Base-by-base conservation (phyloP, 106 monocot genomes). In the Dactylorhiza incarnata region DNA sequence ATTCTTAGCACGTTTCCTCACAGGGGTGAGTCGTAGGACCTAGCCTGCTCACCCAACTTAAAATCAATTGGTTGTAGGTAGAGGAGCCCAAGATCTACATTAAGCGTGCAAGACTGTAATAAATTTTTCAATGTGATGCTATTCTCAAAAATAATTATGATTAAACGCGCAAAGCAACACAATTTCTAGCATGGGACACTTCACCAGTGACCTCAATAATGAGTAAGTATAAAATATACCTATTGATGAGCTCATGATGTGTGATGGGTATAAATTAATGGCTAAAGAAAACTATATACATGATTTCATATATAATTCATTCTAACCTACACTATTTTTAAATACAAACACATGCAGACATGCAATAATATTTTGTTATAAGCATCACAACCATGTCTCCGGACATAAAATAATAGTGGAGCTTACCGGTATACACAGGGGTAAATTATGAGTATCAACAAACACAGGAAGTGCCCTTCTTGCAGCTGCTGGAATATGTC, bases 401-500 rank as follows among this genome's bases (percentile, higher is more conserved):
- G 9, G 25, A 11, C 11, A 26, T 65, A 29, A 65, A 14, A 22
- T 63, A 56, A 9, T 63, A 5, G 29, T 29, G 65, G 16, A 46
- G 48, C 82, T 48, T 85, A 99, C 99, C 81, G 99, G 99, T 67
- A 94, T 85, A 45, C 83, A 78, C 14, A 99, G 14, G 78, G 79
- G 71, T 61, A 86, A 73, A 47, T 87, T 87, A 54, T 86, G 81
- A 69, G 86, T 81, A 87, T 82, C 80, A 68, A 86, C 81, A 9
- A 99, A 68, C 10, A 94, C 94, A 73, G 99, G 99, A 37, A 94
- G 66, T 48, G 78, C 78, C 63, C 86, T 88, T 80, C 94, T 88
- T 53, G 88, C 90, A 81, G 88, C 49, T 77, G 77, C 82, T 71
- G 94, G 94, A 74, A 94, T 83, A 2, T 77, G 80, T 80, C 88